Evolutionary conservation across 306 rosid genomes (phyloP), one percentile per base, ranked within the genome.

Genomic region (Corylus avellana): DNA sequence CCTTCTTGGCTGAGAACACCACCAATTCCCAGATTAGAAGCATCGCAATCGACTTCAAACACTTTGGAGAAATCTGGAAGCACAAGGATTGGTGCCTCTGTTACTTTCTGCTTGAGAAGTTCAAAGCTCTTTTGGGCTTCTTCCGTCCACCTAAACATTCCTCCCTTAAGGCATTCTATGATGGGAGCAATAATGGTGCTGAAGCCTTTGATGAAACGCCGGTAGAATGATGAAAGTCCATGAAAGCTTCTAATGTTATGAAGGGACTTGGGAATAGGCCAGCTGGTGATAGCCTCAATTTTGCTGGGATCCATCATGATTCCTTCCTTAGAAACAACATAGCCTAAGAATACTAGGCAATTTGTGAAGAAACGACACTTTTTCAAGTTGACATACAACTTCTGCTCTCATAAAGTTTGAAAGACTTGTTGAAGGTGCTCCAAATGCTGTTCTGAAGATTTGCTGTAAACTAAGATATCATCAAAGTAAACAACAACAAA

Each of bases 371-470:
- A 72, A 0, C 49, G 11, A 49, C 73, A 79, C 5, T 59, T 79
- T 55, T 79, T 79, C 3, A 59, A 1, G n/a, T 79, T 59, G 2
- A 54, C 76, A 13, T 59, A 79, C 0, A 72, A 32, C 20, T 72
- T 49, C 10, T 79, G 22, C n/a, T 62, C 64, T 27, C 35, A 2
- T 2, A 63, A 18, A 13, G n/a, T 35, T 4, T 4, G 2, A 51
- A 79, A 63, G 8, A 79, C 47, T 35, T 70, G n/a, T 1, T 9
- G 7, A 10, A 79, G 61, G 35, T 79, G 67, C 27, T 63, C 32
- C 1, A 62, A 0, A 18, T 79, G 78, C 18, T 53, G 1, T 3
- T 44, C 1, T 11, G 1, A 8, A 2, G 8, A 14, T 1, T 68
- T 66, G 16, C n/a, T 77, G 10, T 51, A 67, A 1, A 53, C 7